These are phyloP conservation scores for Aspergillus versicolor DNA, from an alignment of 2,329 filamentous ascomycete genomes.

Conservation along the genomic window DNA sequence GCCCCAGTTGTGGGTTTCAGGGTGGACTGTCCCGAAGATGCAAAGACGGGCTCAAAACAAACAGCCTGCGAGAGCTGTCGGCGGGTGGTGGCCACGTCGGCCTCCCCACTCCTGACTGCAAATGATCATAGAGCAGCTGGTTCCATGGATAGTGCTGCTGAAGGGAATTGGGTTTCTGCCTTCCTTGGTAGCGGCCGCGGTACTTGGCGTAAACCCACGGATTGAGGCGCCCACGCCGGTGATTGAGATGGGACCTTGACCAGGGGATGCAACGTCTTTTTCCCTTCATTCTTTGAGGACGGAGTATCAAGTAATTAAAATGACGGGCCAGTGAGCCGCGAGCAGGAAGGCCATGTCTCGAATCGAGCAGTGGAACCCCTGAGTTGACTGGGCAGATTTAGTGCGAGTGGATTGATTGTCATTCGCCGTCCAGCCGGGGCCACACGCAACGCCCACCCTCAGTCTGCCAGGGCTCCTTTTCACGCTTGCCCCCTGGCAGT, in stretches of 20 bases:
- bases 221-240: not conserved
- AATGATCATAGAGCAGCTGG: not conserved
- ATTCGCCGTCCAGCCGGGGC: not conserved
- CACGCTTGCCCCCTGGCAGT: constrained; percentile 3
- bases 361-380: constrained; percentile 16
- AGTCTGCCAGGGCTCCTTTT: constrained; percentile 5
- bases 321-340: not conserved
- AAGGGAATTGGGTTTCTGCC: not conserved
- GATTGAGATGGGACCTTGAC: not conserved
- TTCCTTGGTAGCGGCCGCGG: not conserved
- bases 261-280: not conserved
- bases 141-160: constrained; percentile 3
- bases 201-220: not conserved
- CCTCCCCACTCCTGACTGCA: constrained; percentile 4
- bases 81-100: constrained; percentile 8
- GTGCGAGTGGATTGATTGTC: constrained; percentile 7
- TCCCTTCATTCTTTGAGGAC: not conserved
- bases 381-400: constrained; percentile 3
- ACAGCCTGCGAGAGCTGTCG: not conserved
- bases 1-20: not conserved
- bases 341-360: constrained; percentile 9
- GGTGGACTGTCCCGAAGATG: not conserved
- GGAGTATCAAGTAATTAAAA: not conserved
- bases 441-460: constrained; percentile 4
- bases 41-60: constrained; percentile 5